phyloP scores from a whole-genome alignment of 208 protist species.

The Plasmodiophora brassicae region DNA sequence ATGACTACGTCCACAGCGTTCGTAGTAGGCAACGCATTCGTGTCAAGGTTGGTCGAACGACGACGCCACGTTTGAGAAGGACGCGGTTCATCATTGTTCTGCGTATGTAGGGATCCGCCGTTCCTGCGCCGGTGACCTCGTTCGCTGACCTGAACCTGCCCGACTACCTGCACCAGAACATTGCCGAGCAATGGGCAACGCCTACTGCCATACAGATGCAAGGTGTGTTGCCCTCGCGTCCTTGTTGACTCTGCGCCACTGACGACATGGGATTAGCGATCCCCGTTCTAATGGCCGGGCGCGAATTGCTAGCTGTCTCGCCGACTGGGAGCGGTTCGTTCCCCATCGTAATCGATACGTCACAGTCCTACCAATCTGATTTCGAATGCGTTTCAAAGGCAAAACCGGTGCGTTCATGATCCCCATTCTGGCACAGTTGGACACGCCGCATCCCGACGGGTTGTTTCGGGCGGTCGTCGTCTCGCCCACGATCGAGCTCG shows the following conservation, averaged over 20 bases:
- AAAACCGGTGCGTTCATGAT: conserved; percentile 6
- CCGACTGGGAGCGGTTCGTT: conserved; percentile 5
- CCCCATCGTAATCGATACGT: too few species aligned
- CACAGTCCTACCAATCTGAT: too few species aligned
- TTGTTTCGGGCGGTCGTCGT: not conserved
- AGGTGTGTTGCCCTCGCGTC: too few species aligned
- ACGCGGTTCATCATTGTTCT: too few species aligned
- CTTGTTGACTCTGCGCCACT: too few species aligned
- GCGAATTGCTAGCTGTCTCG: conserved; percentile 15
- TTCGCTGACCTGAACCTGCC: not conserved
- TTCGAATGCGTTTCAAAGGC: too few species aligned
- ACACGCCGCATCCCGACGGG: not conserved
- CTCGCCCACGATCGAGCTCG: not conserved
- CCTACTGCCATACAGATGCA: conserved; percentile 15
- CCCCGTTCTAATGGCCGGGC: not conserved
- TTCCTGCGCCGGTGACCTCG: not conserved
- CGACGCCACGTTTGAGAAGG: too few species aligned
- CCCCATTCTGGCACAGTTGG: conserved; percentile 7
- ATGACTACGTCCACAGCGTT: too few species aligned
- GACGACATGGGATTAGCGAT: too few species aligned
- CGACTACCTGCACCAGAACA: not conserved
- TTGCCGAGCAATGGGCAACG: not conserved
- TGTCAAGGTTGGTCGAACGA: too few species aligned
- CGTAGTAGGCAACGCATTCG: too few species aligned
- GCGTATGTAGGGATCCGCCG: not conserved